These are phyloP conservation scores for Cucurbita moschata DNA, from an alignment of 306 rosid species.

Conservation along the genomic window DNA sequence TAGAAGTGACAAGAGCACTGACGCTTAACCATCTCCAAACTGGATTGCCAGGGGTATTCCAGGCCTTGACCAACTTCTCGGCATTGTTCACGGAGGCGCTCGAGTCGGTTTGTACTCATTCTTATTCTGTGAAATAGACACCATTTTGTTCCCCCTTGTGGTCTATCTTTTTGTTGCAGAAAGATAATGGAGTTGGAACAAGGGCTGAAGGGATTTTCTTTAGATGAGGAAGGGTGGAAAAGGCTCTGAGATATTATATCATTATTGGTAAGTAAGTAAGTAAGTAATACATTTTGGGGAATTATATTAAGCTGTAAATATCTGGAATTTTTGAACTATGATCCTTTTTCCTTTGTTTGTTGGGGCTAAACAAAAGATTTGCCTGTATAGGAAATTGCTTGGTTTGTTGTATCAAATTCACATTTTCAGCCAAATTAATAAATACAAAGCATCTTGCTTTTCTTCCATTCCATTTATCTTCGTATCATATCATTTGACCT, in stretches of 20 bases:
- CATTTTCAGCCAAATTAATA: constrained; percentile 35
- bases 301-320: constrained; percentile 48
- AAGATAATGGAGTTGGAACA: not conserved
- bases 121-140: constrained; percentile 60
- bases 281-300: constrained; percentile 15
- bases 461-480: not conserved
- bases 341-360: constrained; percentile 23
- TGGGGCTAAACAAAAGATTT: constrained; percentile 23
- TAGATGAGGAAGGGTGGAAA: not conserved
- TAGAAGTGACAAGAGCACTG: constrained; percentile 85
- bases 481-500: no score
- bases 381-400: constrained; percentile 58
- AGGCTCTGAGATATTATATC: not conserved
- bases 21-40: constrained; percentile 89
- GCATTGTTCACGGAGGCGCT: constrained; percentile 73
- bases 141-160: not conserved
- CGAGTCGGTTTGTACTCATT: constrained; percentile 51
- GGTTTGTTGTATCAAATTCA: constrained; percentile 42
- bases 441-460: constrained; percentile 24
- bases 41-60: constrained; percentile 94
- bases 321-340: constrained; percentile 40
- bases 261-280: not conserved
- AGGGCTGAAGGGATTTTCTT: not conserved
- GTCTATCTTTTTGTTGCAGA: constrained; percentile 1
- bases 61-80: constrained; percentile 84